These are phyloP conservation scores for Amauroascus niger DNA, from an alignment of 2,329 filamentous ascomycete genomes.

Conservation along the genomic window DNA sequence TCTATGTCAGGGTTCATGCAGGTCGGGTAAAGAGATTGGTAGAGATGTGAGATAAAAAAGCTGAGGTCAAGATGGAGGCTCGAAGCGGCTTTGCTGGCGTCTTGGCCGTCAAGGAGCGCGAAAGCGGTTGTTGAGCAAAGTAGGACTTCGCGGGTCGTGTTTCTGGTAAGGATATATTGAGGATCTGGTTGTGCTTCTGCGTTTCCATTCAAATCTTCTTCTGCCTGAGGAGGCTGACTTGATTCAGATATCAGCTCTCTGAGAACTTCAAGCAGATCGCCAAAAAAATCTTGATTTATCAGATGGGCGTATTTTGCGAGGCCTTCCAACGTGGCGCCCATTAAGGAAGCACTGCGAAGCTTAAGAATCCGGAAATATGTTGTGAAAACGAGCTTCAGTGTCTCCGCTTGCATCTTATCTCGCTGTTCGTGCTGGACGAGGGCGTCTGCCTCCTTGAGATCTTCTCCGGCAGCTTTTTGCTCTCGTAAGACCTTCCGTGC, in stretches of 20 bases:
- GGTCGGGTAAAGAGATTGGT: slow-evolving; percentile 69
- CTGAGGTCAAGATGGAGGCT: slow-evolving; percentile 80
- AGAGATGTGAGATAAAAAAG: slow-evolving; percentile 92
- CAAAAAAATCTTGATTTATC: slow-evolving; percentile 99
- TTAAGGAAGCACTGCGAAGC: slow-evolving; percentile 66
- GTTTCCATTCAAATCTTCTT: slow-evolving; percentile 33
- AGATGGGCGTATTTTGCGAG: slow-evolving; percentile 88
- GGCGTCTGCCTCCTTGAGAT: slow-evolving; percentile 87
- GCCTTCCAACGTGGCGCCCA: slow-evolving; percentile 95
- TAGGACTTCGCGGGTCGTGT: slow-evolving; percentile 74
- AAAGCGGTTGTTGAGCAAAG: slow-evolving; percentile 95
- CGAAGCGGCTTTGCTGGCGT: slow-evolving; percentile 72
- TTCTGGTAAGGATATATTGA: slow-evolving; percentile 48
- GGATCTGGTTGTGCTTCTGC: slow-evolving; percentile 43
- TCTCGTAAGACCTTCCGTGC: slow-evolving; percentile 75
- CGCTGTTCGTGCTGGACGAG: slow-evolving; percentile 84
- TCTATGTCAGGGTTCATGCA: slow-evolving; percentile 80
- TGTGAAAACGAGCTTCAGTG: slow-evolving; percentile 88
- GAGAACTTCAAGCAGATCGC: slow-evolving; percentile 84
- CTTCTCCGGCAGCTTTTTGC: slow-evolving; percentile 78
- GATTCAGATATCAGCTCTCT: slow-evolving; percentile 76
- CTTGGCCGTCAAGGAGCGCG: slow-evolving; percentile 89
- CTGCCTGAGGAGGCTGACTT: slow-evolving; percentile 27
- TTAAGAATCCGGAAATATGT: slow-evolving; percentile 94
- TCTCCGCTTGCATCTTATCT: slow-evolving; percentile 90